phyloP scores from a whole-genome alignment of 805 yeast species.

The Ogataea wickerhamii region DNA sequence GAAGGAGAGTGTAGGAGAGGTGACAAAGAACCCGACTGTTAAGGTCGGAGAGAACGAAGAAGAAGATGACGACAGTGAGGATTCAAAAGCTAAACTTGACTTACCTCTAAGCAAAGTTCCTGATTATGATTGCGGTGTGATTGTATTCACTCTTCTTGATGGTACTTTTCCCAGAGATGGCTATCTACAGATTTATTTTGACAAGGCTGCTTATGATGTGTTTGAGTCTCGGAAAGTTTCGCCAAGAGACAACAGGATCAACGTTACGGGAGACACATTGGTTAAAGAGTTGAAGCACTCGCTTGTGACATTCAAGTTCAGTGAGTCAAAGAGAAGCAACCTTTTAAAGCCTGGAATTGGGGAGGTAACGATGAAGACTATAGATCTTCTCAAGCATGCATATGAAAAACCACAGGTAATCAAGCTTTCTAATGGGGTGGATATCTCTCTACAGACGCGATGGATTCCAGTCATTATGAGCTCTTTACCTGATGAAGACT shows the following conservation, averaged over 20 bases:
- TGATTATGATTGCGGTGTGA: constrained; percentile 67
- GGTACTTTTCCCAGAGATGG: constrained; percentile 56
- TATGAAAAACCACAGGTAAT: constrained; percentile 58
- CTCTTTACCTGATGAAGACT: constrained; percentile 68
- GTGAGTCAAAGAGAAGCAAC: constrained; percentile 50
- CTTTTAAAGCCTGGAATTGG: constrained; percentile 57
- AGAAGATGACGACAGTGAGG: constrained; percentile 34
- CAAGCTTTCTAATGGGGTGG: constrained; percentile 40
- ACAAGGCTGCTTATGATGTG: constrained; percentile 65
- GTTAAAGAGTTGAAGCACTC: constrained; percentile 77
- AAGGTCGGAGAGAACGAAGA: constrained; percentile 34
- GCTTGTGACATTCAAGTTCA: constrained; percentile 55
- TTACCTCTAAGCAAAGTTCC: constrained; percentile 57
- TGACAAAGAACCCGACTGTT: constrained; percentile 17
- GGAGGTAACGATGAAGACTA: constrained; percentile 62
- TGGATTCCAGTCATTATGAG: constrained; percentile 73
- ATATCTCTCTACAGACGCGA: constrained; percentile 54
- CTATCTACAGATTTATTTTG: constrained; percentile 73
- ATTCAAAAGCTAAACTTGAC: constrained; percentile 41
- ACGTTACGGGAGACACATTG: constrained; percentile 63
- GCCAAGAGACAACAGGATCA: constrained; percentile 35
- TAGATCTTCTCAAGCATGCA: constrained; percentile 60
- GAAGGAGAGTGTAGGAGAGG: constrained; percentile 29
- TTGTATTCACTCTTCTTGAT: constrained; percentile 61
- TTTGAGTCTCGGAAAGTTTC: constrained; percentile 54